phyloP scores from a whole-genome alignment of 1,284 basidiomycete genomes.

The Puccinia novopanici region DNA sequence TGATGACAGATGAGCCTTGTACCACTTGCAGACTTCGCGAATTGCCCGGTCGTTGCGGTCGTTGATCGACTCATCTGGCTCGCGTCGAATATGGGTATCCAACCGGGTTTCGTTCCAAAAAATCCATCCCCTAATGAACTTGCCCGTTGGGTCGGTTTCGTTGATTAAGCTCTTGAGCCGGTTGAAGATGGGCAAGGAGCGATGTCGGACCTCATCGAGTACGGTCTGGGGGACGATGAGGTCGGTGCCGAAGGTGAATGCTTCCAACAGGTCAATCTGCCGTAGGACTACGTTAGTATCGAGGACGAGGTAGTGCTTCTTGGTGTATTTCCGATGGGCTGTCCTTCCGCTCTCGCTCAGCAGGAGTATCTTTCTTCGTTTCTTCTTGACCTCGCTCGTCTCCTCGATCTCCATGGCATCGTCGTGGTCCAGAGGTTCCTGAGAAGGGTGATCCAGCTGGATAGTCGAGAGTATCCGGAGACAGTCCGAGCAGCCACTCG shows the following conservation, averaged over 20 bases:
- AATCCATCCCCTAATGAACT: constrained; percentile 52
- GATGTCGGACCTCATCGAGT: constrained; percentile 90
- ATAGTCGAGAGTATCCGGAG: constrained; percentile 63
- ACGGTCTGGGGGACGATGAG: constrained; percentile 93
- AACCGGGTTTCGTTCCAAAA: constrained; percentile 60
- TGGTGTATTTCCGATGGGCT: constrained; percentile 49
- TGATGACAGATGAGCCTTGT: constrained; percentile 68
- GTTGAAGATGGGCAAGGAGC: constrained; percentile 89
- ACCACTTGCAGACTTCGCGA: constrained; percentile 80
- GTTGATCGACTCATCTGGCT: constrained; percentile 77
- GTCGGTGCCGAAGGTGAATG: constrained; percentile 63
- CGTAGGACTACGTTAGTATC: constrained; percentile 91
- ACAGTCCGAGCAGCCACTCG: constrained; percentile 68
- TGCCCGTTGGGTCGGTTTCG: constrained; percentile 70
- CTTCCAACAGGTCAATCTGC: constrained; percentile 89
- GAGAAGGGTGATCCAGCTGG: constrained; percentile 55
- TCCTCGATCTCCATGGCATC: constrained; percentile 30
- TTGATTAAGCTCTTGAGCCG: constrained; percentile 78
- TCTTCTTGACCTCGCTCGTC: constrained; percentile 64
- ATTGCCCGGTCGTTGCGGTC: constrained; percentile 92
- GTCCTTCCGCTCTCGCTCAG: constrained; percentile 53
- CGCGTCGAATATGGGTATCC: constrained; percentile 73
- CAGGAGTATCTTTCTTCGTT: constrained; percentile 54
- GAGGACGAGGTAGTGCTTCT: constrained; percentile 76
- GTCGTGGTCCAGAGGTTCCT: neutral